These are phyloP conservation scores for Beta macrorhiza DNA, from an alignment of 179 eudicot genomes.

Conservation along the genomic window DNA sequence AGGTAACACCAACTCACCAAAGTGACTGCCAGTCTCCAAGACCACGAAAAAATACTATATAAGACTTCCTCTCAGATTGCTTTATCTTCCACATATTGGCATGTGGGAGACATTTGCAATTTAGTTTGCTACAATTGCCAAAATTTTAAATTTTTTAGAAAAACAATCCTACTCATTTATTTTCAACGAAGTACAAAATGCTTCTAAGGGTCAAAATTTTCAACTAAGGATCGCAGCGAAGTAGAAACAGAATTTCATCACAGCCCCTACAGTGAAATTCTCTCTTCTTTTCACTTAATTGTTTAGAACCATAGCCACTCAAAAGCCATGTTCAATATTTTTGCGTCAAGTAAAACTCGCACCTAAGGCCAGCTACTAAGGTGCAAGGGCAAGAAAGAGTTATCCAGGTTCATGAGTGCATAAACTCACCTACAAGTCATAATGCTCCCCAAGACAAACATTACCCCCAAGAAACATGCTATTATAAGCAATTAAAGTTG, in stretches of 20 bases:
- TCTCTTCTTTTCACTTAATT: background rate
- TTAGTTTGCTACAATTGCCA: too few species aligned
- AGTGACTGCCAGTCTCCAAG: background rate
- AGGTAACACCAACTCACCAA: background rate
- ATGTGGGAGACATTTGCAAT: background rate
- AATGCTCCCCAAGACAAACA: constrained; percentile 7
- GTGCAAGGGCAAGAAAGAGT: background rate
- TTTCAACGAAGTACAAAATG: background rate
- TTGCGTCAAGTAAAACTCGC: background rate
- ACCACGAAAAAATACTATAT: background rate
- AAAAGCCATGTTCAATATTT: background rate
- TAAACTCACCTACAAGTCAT: background rate
- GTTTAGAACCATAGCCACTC: background rate
- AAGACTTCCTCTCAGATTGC: background rate
- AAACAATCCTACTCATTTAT: background rate
- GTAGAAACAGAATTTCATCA: background rate
- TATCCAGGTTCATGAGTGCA: background rate
- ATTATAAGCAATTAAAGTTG: background rate
- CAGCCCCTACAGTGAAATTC: background rate
- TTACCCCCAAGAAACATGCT: background rate
- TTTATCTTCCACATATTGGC: background rate
- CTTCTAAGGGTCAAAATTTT: background rate
- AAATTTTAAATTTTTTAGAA: background rate
- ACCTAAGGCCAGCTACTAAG: background rate
- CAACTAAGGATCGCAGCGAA: background rate